Evolutionary conservation across 164 flowering plant species (phyloP), one percentile per base, ranked within the genome.

Genomic region (Chimonanthus praecox): DNA sequence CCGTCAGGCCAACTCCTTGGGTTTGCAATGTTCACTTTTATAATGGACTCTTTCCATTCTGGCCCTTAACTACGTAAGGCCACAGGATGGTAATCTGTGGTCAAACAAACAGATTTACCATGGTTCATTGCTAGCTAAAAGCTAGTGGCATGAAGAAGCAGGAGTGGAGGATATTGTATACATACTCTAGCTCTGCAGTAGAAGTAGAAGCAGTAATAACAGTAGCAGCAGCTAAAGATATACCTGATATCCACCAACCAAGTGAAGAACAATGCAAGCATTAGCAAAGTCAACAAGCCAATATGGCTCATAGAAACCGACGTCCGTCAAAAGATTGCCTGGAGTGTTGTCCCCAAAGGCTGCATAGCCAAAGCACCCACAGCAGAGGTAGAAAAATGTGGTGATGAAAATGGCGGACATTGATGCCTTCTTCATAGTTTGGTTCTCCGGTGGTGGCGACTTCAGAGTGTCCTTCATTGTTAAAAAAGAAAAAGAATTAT

Each of bases 221-320:
- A 49, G 58, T 70, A 5, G 43, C 15, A 7, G 9, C 11, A 11
- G 5, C 16, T n/a, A 11, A 21, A 20, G 45, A 48, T 11, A 46
- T 78, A 87, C 90, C 91, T 90, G 94, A 76, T 90, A 90, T n/a
- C 89, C 91, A 65, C 94, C 92, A 43, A 88, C 82, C 6, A 90
- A 75, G 77, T 90, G 94, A 73, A 88, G 72, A 67, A 87, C 83
- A 20, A 88, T 80, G 82, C 92, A 90, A 68, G 85, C 89, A 73
- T 90, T 88, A 20, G 92, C 90, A 66, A 88, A 83, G 76, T 87
- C 89, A 8, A 85, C 64, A 58, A 90, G 89, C 91, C 92, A 90
- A 64, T 74, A 87, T 1, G 89, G 89, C 70, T 87, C 94, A 49
- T 82, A 88, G 72, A 88, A 87, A 49, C 89, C 91, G 49, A 89